Evolutionary conservation across 2,329 filamentous ascomycete genomes (phyloP).

Genomic region (Alternaria incomplexa): DNA sequence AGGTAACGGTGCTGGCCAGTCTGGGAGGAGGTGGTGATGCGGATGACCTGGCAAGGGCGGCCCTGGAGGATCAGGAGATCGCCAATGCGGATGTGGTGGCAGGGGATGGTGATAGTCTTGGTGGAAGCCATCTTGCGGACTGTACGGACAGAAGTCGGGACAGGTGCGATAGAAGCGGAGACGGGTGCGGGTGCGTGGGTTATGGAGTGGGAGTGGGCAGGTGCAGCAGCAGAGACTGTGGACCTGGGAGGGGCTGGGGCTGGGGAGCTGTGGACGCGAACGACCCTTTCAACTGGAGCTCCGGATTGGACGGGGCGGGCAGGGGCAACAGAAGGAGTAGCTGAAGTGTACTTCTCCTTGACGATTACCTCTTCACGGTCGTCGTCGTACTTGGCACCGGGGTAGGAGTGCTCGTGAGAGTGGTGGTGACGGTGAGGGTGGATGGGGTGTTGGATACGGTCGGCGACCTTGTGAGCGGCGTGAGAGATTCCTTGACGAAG

Average conservation of each 20-base stretch:
- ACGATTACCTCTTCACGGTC: slow-evolving; percentile 56
- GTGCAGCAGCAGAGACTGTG: slow-evolving; percentile 64
- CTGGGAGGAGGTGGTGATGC: slow-evolving; percentile 96
- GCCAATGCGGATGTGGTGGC: slow-evolving; percentile 99
- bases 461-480: slow-evolving; percentile 58
- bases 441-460: slow-evolving; percentile 69
- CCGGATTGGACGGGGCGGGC: slow-evolving; percentile 47
- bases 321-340: slow-evolving; percentile 35
- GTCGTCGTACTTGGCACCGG: slow-evolving; percentile 42
- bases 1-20: slow-evolving; percentile 99
- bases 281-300: slow-evolving; percentile 41
- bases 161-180: slow-evolving; percentile 23
- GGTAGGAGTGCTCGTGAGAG: slow-evolving; percentile 45
- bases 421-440: slow-evolving; percentile 61
- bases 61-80: slow-evolving; percentile 99
- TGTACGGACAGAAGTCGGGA: slow-evolving; percentile 17
- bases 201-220: slow-evolving; percentile 72
- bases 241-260: slow-evolving; percentile 40
- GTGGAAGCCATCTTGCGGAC: slow-evolving; percentile 60
- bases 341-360: slow-evolving; percentile 52
- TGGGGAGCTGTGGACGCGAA: slow-evolving; percentile 50
- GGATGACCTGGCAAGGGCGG: slow-evolving; percentile 99
- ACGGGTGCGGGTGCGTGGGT: slow-evolving; percentile 3
- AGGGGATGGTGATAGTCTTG: slow-evolving; percentile 96
- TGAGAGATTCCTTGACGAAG: slow-evolving; percentile 74